Evolutionary conservation across 306 rosid species (phyloP).

Genomic region (Begonia fuchsioides): DNA sequence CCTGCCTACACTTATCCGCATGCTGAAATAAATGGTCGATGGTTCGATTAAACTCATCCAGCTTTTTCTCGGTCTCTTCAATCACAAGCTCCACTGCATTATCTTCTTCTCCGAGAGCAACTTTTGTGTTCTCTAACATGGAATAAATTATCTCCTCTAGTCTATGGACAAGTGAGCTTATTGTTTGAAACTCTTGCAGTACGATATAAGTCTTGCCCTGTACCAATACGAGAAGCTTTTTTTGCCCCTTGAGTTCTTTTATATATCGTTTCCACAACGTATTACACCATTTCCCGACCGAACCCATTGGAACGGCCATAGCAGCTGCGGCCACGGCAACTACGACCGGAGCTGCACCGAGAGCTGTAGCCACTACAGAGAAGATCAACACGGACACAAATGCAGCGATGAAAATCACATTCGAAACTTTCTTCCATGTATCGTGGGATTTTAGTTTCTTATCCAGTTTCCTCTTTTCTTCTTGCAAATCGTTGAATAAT

Average conservation of each 20-base stretch:
- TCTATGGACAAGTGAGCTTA: constrained; percentile 24
- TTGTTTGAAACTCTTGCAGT: constrained; percentile 48
- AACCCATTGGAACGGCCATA: constrained; percentile 62
- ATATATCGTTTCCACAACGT: constrained; percentile 46
- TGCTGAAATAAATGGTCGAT: constrained; percentile 47
- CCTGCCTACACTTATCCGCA: constrained; percentile 45
- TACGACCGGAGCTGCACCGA: constrained; percentile 66
- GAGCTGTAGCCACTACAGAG: constrained; percentile 81
- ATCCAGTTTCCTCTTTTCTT: constrained; percentile 53
- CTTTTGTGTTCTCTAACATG: constrained; percentile 34
- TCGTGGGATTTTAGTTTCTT: constrained; percentile 53
- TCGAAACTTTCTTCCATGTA: constrained; percentile 56
- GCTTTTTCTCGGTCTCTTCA: constrained; percentile 70
- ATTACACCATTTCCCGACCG: constrained; percentile 87
- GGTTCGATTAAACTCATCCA: constrained; percentile 33
- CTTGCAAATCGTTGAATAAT: constrained; percentile 38
- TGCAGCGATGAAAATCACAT: constrained; percentile 51
- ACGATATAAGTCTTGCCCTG: constrained; percentile 31
- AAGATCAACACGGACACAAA: constrained; percentile 65
- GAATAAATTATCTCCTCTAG: constrained; percentile 37
- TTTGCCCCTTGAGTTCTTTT: constrained; percentile 33
- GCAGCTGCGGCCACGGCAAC: constrained; percentile 61
- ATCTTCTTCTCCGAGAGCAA: constrained; percentile 58
- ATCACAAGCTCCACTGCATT: constrained; percentile 46
- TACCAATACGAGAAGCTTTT: constrained; percentile 45